phyloP scores from a whole-genome alignment of 2,329 filamentous ascomycete genomes.

The Hymenoscyphus fructigenus region DNA sequence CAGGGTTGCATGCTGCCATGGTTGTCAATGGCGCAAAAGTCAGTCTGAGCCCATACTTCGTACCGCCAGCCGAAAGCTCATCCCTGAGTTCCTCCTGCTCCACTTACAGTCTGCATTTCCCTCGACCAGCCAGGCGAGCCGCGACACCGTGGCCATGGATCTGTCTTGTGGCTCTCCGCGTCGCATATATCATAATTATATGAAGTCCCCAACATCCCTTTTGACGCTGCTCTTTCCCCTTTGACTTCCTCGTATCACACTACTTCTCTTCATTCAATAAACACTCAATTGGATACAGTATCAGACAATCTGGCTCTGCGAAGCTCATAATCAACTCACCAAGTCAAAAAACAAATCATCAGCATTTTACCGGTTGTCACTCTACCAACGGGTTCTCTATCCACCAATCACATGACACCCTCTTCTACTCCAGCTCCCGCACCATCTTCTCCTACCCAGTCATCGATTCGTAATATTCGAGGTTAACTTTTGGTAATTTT shows the following conservation, averaged over 20 bases:
- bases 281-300: background rate
- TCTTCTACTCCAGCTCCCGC: slow-evolving; percentile 2
- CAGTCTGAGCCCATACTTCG: background rate
- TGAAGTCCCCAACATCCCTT: background rate
- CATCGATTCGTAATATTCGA: slow-evolving; percentile 9
- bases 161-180: background rate
- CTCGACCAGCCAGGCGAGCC: background rate
- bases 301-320: background rate
- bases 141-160: slow-evolving; percentile 9
- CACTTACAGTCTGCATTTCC: background rate
- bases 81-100: slow-evolving; percentile 1
- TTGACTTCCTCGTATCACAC: background rate
- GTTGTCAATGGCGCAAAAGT: background rate
- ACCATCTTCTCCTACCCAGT: slow-evolving; percentile 7
- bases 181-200: slow-evolving; percentile 2
- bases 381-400: background rate
- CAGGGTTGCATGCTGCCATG: background rate
- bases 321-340: background rate
- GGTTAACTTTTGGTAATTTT: background rate
- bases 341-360: background rate
- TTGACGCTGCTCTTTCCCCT: background rate
- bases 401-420: slow-evolving; percentile 4
- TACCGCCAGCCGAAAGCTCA: background rate
- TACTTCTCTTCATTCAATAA: slow-evolving; percentile 2
- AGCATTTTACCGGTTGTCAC: background rate